Percentiles rank a stretch among this genome's conserved stretches.
Evolutionary conservation across 768 basidiomycete species (phyloP).

Genomic region (Butyriboletus loyo): DNA sequence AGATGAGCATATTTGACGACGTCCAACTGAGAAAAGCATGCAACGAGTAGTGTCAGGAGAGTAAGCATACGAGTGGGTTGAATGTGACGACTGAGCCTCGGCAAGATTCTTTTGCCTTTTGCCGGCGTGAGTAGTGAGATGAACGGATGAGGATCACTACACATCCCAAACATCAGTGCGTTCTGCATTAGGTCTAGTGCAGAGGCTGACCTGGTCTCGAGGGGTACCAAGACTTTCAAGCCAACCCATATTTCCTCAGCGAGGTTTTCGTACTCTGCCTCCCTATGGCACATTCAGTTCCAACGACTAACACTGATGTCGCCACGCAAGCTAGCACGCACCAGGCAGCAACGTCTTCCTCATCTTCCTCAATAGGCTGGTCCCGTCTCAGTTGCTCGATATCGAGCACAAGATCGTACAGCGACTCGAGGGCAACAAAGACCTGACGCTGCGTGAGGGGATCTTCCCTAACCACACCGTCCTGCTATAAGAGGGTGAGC

Average conservation of each 20-base stretch:
- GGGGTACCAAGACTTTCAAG: slow-evolving; percentile 82
- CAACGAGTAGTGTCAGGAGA: slow-evolving; percentile 85
- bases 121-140: slow-evolving; percentile 82
- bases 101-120: slow-evolving; percentile 92
- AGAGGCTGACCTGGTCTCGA: slow-evolving; percentile 78
- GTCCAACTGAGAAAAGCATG: slow-evolving; percentile 92
- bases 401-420: slow-evolving; percentile 82
- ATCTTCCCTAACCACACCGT: slow-evolving; percentile 60
- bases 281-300: slow-evolving; percentile 39
- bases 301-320: not conserved
- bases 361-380: slow-evolving; percentile 59
- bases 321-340: slow-evolving; percentile 24
- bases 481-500: slow-evolving; percentile 41
- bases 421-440: slow-evolving; percentile 71
- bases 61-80: slow-evolving; percentile 77
- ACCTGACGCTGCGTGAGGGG: slow-evolving; percentile 79
- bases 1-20: slow-evolving; percentile 77
- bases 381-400: slow-evolving; percentile 84
- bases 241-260: slow-evolving; percentile 77
- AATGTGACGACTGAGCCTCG: slow-evolving; percentile 84
- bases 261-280: slow-evolving; percentile 51
- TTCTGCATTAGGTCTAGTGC: not conserved
- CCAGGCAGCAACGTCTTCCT: slow-evolving; percentile 44
- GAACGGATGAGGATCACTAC: slow-evolving; percentile 92
- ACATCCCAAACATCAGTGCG: not conserved